Base-by-base conservation (phyloP, 768 basidiomycete species). In the Collybia nuda region DNA sequence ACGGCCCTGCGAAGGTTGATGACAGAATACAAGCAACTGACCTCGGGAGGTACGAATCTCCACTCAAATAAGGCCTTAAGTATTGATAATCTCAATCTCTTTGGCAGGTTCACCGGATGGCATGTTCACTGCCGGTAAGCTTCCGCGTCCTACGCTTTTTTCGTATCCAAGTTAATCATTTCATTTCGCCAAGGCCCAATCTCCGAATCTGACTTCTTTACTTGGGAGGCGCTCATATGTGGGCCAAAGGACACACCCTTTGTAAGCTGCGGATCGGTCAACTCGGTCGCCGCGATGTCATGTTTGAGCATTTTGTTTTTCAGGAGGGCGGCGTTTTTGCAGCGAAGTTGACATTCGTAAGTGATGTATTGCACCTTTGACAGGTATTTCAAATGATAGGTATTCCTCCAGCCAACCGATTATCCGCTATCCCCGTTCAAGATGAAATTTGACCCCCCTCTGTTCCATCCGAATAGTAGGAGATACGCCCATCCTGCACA, bases 401-500 rank as follows among this genome's bases (percentile, higher is more conserved):
- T n/a, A 38, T 37, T 37, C n/a, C 23, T 36, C 6, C 51, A 93
- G 93, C 94, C 94, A 0, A 65, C 79, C 35, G 97, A 99, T 64
- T 99, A 99, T 70, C 97, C 97, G 26, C 74, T 99, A 61, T 96
- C 92, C 46, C 97, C 97, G 17, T 98, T 98, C 85, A 98, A 94
- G 75, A 98, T 99, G 97, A 93, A 82, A 63, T 99, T 99, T 62
- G 94, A 98, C 40, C 97, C 97, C 2, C 95, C 96, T 2, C 67
- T 99, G 48, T 90, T 98, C 70, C 97, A 99, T 70, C 97, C 97
- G 15, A 99, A 99, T 67, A 89, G 97, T 96, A 58, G 68, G 89
- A 71, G 46, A 24, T 32, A 32, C 32, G 9, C 9, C 32, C 32
- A 32, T 32, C 32, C 14, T 32, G 41, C 32, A 43, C 44, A 29